Base-by-base conservation (phyloP, 257 asterid genomes). In the Rehmannia glutinosa region DNA sequence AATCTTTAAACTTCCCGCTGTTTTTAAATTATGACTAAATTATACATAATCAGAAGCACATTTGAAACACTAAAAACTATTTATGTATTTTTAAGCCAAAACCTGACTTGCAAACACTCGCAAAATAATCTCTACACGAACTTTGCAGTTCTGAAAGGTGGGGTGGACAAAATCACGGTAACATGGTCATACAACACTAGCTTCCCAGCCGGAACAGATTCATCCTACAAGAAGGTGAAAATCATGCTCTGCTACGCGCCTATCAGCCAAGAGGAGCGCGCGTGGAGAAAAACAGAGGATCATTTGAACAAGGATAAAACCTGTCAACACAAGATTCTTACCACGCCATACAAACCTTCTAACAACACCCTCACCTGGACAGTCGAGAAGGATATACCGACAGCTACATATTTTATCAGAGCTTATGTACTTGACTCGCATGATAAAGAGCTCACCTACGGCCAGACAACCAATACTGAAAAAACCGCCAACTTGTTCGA, bases 191-290 rank as follows among this genome's bases (percentile, higher is more conserved):
- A 74, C 50, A 73, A 80, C 81, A 30, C 68, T 1, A 77, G 69
- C 24, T 49, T 71, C 6, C 71, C 82, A 15, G 17, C 73, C 0
- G 81, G 80, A 2, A 64, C 73, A 35, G 94, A 83, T 20, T 75
- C 91, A 15, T 4, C 36, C 8, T 89, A 92, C 69, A 78, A 66
- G 60, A 78, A 73, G 0, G 83, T 83, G 21, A 51, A 82, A 16
- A 25, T 82, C 42, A 70, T 77, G 73, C 87, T 89, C 1, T 87
- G 98, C 77, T 89, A 85, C 43, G 87, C 96, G 0, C 96, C 89
- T 1, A 20, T 78, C 0, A 92, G 98, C 84, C 98, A 92, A 55
- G 57, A 33, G 35, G 98, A 92, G 16, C 77, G 98, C 0, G 84
- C 71, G 0, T 92, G 96, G 97, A 80, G 98, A 25, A 89, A 82